phyloP scores from a whole-genome alignment of 371 early-diverging fungal species.

The Thermomucor indicae-seudaticae region DNA sequence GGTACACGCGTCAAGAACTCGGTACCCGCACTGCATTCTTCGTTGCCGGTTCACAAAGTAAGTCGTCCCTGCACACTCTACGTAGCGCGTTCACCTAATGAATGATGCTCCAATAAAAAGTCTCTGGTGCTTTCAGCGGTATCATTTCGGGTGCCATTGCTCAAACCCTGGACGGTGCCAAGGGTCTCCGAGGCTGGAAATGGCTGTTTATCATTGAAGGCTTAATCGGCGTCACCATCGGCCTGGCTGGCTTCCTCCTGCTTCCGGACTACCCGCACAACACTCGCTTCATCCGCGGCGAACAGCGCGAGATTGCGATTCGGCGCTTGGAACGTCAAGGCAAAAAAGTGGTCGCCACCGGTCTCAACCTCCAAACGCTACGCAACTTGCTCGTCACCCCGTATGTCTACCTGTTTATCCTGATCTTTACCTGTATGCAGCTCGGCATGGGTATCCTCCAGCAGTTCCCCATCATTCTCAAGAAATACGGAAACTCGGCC shows the following conservation, averaged over 20 bases:
- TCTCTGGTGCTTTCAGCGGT: conserved; percentile 22
- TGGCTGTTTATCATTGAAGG: conserved; percentile 63
- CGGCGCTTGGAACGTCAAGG: conserved; percentile 46
- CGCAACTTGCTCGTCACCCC: conserved; percentile 37
- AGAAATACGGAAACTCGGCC: conserved; percentile 20
- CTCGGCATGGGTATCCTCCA: conserved; percentile 43
- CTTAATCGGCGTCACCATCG: conserved; percentile 39
- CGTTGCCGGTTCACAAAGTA: conserved; percentile 54
- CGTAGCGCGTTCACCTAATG: too few relatives aligned
- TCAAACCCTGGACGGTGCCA: conserved; percentile 28
- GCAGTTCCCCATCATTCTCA: conserved; percentile 38
- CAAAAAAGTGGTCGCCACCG: conserved; percentile 9
- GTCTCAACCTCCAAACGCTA: conserved; percentile 16
- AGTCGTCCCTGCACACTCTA: conserved; percentile 44
- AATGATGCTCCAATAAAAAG: too few relatives aligned
- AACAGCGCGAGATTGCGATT: conserved; percentile 46
- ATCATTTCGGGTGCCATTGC: conserved; percentile 40
- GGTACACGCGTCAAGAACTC: conserved; percentile 75
- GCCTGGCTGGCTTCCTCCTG: conserved; percentile 34
- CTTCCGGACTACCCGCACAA: conserved; percentile 60
- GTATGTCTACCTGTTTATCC: conserved; percentile 29
- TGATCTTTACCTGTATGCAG: conserved; percentile 40
- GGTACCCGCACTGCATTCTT: conserved; percentile 71
- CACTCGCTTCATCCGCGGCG: conserved; percentile 41
- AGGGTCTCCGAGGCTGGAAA: conserved; percentile 54